These are phyloP conservation scores for Ascoidea rubescens DNA, from an alignment of 805 yeast species.

Conservation along the genomic window DNA sequence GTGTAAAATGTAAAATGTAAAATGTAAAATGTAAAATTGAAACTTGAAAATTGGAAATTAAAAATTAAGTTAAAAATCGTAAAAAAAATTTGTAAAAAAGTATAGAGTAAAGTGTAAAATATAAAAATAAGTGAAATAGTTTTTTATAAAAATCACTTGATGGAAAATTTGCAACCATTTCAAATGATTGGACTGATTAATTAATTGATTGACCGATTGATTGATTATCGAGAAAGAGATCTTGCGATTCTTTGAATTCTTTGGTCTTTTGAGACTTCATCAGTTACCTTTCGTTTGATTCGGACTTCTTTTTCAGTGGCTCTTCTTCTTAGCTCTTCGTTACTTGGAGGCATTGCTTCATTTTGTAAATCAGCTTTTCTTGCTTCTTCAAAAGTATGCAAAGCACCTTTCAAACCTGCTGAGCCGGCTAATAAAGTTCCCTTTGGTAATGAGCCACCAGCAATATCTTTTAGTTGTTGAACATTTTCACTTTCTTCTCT, in stretches of 20 bases:
- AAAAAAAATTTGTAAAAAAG: too few species aligned
- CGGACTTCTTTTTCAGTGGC: constrained; percentile 29
- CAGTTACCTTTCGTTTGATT: constrained; percentile 22
- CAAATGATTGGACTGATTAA: too few species aligned
- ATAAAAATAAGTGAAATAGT: too few species aligned
- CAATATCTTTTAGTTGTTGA: constrained; percentile 55
- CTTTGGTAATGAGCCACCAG: constrained; percentile 72
- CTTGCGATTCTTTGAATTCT: constrained; percentile 16
- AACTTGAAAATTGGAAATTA: too few species aligned
- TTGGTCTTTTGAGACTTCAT: constrained; percentile 10
- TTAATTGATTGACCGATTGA: too few species aligned
- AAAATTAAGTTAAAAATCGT: not conserved
- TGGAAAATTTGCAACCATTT: too few species aligned
- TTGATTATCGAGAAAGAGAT: not conserved
- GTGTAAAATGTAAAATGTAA: too few species aligned
- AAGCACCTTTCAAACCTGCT: constrained; percentile 59
- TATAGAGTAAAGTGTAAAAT: too few species aligned
- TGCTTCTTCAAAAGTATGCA: constrained; percentile 73
- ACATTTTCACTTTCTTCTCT: constrained; percentile 84
- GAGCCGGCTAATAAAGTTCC: constrained; percentile 77
- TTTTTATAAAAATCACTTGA: too few species aligned
- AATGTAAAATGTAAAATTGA: too few species aligned
- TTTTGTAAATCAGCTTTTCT: constrained; percentile 64
- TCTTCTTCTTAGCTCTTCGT: constrained; percentile 37
- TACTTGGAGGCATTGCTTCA: constrained; percentile 79